Conservation (phyloP, 148 eudicot genomes). For the Agrostemma githago region DNA sequence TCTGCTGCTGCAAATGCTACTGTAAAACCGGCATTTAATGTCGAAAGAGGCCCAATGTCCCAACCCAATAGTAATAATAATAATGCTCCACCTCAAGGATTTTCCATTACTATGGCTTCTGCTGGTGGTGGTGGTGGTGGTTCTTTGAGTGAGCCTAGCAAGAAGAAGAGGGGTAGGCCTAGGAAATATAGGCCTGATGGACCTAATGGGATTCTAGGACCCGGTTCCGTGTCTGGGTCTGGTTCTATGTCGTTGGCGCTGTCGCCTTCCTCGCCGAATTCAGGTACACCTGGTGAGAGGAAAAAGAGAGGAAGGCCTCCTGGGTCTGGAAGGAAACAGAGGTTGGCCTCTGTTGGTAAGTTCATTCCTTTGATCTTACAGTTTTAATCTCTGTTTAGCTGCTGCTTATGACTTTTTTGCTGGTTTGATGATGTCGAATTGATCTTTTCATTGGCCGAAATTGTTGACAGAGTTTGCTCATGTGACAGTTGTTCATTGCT, state of each 20-base stretch:
- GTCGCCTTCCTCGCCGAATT: conserved; percentile 54
- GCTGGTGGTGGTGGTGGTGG: conserved; percentile 36
- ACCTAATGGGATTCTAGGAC: conserved; percentile 22
- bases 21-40: conserved; percentile 40
- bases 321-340: conserved; percentile 93
- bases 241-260: conserved; percentile 52
- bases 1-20: conserved; percentile 22
- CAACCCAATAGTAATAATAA: conserved; percentile 23
- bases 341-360: conserved; percentile 76
- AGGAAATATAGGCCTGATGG: conserved; percentile 89
- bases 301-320: conserved; percentile 74
- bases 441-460: background rate
- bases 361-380: conserved; percentile 2
- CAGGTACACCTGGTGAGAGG: conserved; percentile 34
- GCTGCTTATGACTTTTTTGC: background rate
- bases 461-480: background rate
- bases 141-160: conserved; percentile 43
- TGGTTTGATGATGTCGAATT: background rate
- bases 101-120: conserved; percentile 34
- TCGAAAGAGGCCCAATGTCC: conserved; percentile 29
- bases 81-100: conserved; percentile 45
- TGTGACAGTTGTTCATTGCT: background rate
- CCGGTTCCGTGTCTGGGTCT: conserved; percentile 20
- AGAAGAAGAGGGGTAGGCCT: conserved; percentile 99
- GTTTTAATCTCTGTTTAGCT: conserved; percentile 5